These are phyloP conservation scores for Colletotrichum melonis DNA, from an alignment of 2,329 filamentous ascomycete species.

Conservation along the genomic window DNA sequence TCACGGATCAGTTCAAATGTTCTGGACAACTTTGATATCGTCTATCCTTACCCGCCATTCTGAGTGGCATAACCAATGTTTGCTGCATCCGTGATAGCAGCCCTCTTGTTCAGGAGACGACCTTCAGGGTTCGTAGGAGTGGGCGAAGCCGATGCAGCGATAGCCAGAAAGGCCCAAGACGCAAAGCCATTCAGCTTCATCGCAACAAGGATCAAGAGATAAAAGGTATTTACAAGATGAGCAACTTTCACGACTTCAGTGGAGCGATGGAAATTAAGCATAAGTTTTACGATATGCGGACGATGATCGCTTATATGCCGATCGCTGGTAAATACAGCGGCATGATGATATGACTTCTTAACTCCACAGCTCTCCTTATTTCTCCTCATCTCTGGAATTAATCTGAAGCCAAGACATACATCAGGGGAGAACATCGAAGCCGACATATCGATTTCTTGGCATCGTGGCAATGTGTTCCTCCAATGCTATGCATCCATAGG, in stretches of 20 bases:
- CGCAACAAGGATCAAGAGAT: background rate
- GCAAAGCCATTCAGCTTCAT: constrained; percentile 24
- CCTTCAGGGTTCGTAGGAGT: constrained; percentile 3
- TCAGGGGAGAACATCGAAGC: background rate
- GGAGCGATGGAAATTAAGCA: background rate
- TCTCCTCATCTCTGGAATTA: background rate
- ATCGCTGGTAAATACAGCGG: background rate
- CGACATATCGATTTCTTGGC: constrained; percentile 1
- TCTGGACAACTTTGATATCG: background rate
- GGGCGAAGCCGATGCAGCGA: constrained; percentile 15
- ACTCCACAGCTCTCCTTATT: background rate
- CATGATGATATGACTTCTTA: background rate
- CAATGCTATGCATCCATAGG: background rate
- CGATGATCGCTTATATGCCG: constrained; percentile 1
- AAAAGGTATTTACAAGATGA: background rate
- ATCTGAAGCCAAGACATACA: background rate
- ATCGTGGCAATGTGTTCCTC: background rate
- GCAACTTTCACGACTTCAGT: background rate
- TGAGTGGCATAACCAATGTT: constrained; percentile 35
- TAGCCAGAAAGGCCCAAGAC: constrained; percentile 20
- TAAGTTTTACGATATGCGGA: background rate
- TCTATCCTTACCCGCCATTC: constrained; percentile 29
- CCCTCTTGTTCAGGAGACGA: constrained; percentile 23
- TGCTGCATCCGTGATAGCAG: constrained; percentile 30
- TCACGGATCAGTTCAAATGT: background rate